Conservation (phyloP, 192 early-diverging fungal genomes). For the Kappamyces sp. region DNA sequence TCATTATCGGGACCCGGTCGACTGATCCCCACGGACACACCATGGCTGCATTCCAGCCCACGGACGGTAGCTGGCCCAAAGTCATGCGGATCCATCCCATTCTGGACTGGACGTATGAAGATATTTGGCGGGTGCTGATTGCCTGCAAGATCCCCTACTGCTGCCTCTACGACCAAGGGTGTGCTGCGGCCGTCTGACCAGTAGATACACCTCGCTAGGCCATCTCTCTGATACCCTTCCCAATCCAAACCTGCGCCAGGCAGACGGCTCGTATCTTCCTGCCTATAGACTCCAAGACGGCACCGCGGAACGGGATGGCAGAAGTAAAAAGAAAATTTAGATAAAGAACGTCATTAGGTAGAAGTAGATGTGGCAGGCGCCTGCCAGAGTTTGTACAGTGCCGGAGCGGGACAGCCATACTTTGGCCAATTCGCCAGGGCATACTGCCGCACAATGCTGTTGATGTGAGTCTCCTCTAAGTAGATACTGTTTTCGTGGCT, state of each 20-base stretch:
- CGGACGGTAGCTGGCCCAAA: conserved; percentile 84
- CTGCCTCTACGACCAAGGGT: conserved; percentile 82
- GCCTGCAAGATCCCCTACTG: conserved; percentile 72
- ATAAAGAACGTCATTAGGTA: conserved; percentile 6
- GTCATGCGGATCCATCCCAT: conserved; percentile 90
- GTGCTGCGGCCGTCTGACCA: conserved; percentile 12
- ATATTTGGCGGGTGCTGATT: conserved; percentile 76
- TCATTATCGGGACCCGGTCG: conserved; percentile 68
- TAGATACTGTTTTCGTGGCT: no score
- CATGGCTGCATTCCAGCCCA: conserved; percentile 37
- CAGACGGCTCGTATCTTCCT: conserved; percentile 46
- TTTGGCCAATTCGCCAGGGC: no score
- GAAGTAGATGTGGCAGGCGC: no score
- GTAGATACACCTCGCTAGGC: conserved; percentile 88
- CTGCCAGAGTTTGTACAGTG: no score
- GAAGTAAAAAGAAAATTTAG: conserved; percentile 25
- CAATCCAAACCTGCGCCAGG: conserved; percentile 59
- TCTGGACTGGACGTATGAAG: conserved; percentile 79
- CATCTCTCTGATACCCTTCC: conserved; percentile 73
- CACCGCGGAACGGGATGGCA: conserved; percentile 58
- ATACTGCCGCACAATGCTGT: no score
- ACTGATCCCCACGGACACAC: conserved; percentile 40
- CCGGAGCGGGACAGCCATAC: no score
- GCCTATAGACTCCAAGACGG: conserved; percentile 60
- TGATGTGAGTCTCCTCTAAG: no score